A percentile compares a stretch with the other conserved stretches of the same genome.
phyloP scores from a whole-genome alignment of 1,284 basidiomycete genomes.

The Schizophyllum amplum region DNA sequence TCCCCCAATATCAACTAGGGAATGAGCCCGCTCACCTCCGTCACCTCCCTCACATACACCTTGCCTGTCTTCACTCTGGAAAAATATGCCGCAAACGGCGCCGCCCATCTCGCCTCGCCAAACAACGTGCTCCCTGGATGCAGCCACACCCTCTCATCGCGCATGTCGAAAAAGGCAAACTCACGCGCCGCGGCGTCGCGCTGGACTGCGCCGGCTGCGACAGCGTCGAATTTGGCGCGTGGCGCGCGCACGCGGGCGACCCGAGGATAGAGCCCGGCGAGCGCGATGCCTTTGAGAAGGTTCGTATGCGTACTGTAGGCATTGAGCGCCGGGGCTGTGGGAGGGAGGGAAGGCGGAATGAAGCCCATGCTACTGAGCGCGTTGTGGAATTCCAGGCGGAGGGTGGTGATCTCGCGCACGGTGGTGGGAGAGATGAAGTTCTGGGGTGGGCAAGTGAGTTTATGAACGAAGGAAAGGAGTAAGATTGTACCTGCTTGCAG shows the following conservation, averaged over 20 bases:
- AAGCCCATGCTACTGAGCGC: slow-evolving; percentile 74
- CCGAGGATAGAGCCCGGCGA: slow-evolving; percentile 79
- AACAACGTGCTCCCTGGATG: slow-evolving; percentile 87
- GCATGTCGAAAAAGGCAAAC: slow-evolving; percentile 70
- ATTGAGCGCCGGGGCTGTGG: slow-evolving; percentile 43
- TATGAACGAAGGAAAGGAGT: neutral
- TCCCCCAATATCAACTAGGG: neutral
- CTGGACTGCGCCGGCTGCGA: slow-evolving; percentile 73
- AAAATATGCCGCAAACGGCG: slow-evolving; percentile 79
- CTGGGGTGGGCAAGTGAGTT: slow-evolving; percentile 24
- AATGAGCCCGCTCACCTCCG: slow-evolving; percentile 49
- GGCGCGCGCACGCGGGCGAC: slow-evolving; percentile 75
- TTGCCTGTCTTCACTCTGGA: slow-evolving; percentile 80
- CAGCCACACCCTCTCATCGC: slow-evolving; percentile 60
- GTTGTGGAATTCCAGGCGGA: slow-evolving; percentile 73
- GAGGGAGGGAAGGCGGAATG: slow-evolving; percentile 36
- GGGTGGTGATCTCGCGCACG: slow-evolving; percentile 74
- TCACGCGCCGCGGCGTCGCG: slow-evolving; percentile 79
- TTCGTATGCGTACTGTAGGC: slow-evolving; percentile 58
- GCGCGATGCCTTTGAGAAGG: slow-evolving; percentile 73
- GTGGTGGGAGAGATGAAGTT: slow-evolving; percentile 78
- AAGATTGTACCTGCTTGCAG: slow-evolving; percentile 63
- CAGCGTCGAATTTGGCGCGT: slow-evolving; percentile 69
- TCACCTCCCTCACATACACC: slow-evolving; percentile 82
- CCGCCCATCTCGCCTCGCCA: slow-evolving; percentile 62